Conservation (phyloP, 2,329 filamentous ascomycete species). For the Talaromyces sp. region DNA sequence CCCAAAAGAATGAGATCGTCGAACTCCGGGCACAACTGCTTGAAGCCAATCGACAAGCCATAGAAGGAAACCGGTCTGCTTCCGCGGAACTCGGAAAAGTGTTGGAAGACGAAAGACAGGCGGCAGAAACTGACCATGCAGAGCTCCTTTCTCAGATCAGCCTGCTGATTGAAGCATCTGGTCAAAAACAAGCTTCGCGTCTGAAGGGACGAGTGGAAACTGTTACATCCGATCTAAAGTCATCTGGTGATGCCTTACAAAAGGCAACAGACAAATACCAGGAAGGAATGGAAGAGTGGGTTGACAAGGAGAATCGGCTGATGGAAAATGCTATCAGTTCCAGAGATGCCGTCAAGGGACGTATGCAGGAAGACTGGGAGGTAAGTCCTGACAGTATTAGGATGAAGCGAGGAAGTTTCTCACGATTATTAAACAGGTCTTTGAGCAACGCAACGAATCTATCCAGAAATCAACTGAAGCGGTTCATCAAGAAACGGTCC, state of each 20-base stretch:
- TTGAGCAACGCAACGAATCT: conserved; percentile 73
- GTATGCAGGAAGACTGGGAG: conserved; percentile 81
- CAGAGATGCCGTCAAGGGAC: conserved; percentile 70
- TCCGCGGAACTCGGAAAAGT: conserved; percentile 63
- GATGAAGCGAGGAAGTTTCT: conserved; percentile 19
- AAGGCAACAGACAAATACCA: conserved; percentile 62
- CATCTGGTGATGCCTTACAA: conserved; percentile 61
- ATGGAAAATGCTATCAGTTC: conserved; percentile 67
- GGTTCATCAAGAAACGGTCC: conserved; percentile 84
- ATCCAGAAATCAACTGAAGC: conserved; percentile 80
- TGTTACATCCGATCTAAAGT: conserved; percentile 60
- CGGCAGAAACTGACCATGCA: conserved; percentile 67
- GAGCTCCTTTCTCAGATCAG: conserved; percentile 71
- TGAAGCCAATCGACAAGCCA: conserved; percentile 61
- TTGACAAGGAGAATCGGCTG: conserved; percentile 61
- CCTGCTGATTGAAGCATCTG: conserved; percentile 67
- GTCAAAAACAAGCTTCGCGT: conserved; percentile 66
- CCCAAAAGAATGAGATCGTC: conserved; percentile 73
- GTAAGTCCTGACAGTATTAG: conserved; percentile 43
- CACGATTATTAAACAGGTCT: conserved; percentile 45
- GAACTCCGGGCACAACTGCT: conserved; percentile 66
- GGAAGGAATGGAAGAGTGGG: conserved; percentile 69
- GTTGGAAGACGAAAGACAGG: conserved; percentile 69
- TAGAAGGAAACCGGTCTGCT: conserved; percentile 63
- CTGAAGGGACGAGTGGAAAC: conserved; percentile 58